phyloP scores from a whole-genome alignment of 192 early-diverging fungal species.

The Kappamyces sp. region DNA sequence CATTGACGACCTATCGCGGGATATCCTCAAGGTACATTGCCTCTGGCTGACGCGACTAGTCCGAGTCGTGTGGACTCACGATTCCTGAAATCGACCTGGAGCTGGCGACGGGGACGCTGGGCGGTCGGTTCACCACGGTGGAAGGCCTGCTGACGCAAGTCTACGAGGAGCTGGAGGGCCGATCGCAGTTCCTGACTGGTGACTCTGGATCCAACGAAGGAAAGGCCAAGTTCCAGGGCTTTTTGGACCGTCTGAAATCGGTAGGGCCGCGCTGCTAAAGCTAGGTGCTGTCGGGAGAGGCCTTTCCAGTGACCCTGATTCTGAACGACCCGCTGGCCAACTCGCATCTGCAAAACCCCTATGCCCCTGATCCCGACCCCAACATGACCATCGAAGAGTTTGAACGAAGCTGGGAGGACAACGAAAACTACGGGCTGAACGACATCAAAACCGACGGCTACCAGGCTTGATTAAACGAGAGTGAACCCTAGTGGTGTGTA shows the following conservation, averaged over 20 bases:
- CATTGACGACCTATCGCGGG: constrained; percentile 80
- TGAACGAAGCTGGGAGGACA: constrained; percentile 80
- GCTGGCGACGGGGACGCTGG: constrained; percentile 79
- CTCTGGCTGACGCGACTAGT: constrained; percentile 30
- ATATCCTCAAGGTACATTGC: constrained; percentile 89
- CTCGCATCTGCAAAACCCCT: constrained; percentile 70
- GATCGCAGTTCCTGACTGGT: constrained; percentile 63
- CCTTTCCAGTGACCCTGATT: constrained; percentile 58
- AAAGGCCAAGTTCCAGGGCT: constrained; percentile 51
- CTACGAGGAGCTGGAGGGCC: constrained; percentile 69
- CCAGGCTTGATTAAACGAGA: constrained; percentile 21
- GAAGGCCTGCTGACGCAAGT: constrained; percentile 88
- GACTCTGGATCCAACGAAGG: constrained; percentile 57
- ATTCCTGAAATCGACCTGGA: constrained; percentile 89
- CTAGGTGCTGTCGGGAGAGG: constrained; percentile 35
- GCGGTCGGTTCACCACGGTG: constrained; percentile 91
- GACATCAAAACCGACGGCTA: constrained; percentile 77
- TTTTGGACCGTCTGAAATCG: constrained; percentile 64
- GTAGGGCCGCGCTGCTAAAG: constrained; percentile 45
- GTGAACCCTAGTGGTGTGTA: too few species aligned
- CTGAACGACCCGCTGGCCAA: constrained; percentile 88
- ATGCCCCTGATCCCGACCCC: constrained; percentile 92
- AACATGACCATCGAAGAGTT: constrained; percentile 78
- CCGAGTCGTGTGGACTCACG: constrained; percentile 82
- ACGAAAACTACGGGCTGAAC: constrained; percentile 84